A percentile compares a stretch with the other conserved stretches of the same genome.
phyloP scores from a whole-genome alignment of 1,284 basidiomycete genomes.

The Kalmanozyma brasiliensis region DNA sequence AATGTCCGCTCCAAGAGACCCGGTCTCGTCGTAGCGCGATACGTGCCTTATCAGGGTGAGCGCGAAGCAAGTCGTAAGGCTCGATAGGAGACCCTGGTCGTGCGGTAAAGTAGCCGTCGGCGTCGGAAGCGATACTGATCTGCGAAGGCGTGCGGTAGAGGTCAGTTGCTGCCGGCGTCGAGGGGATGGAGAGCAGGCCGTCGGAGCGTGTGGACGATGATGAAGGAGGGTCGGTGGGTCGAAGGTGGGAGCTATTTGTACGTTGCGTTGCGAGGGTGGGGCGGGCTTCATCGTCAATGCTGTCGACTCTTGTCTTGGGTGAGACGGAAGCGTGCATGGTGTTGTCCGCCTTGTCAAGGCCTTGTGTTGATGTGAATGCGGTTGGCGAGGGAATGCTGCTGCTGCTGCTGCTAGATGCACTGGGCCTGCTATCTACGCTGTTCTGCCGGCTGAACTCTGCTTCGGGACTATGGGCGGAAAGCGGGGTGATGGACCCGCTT shows the following conservation, averaged over 20 bases:
- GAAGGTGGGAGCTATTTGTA: not conserved
- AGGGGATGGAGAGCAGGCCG: constrained; percentile 10
- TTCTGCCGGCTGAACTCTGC: constrained; percentile 3
- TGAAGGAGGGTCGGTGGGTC: constrained; percentile 1
- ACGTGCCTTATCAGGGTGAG: constrained; percentile 12
- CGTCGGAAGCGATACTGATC: constrained; percentile 22
- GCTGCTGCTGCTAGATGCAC: not conserved
- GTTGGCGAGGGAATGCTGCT: constrained; percentile 1
- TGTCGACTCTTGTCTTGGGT: not conserved
- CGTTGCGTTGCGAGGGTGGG: not conserved
- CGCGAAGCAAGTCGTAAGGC: not conserved
- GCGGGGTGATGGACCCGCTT: constrained; percentile 30
- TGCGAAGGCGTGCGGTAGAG: constrained; percentile 28
- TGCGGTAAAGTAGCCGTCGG: constrained; percentile 38
- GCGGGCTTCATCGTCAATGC: not conserved
- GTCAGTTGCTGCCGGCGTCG: constrained; percentile 20
- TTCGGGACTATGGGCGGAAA: constrained; percentile 10
- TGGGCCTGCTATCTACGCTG: constrained; percentile 5
- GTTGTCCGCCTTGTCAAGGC: not conserved
- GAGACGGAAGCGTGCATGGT: not conserved
- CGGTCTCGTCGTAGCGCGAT: constrained; percentile 17
- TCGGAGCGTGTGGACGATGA: constrained; percentile 8
- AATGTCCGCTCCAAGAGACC: constrained; percentile 18
- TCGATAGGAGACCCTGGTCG: constrained; percentile 28
- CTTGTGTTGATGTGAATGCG: not conserved